Conservation (phyloP, 1,284 basidiomycete genomes). For the Ceratobasidium sp. region DNA sequence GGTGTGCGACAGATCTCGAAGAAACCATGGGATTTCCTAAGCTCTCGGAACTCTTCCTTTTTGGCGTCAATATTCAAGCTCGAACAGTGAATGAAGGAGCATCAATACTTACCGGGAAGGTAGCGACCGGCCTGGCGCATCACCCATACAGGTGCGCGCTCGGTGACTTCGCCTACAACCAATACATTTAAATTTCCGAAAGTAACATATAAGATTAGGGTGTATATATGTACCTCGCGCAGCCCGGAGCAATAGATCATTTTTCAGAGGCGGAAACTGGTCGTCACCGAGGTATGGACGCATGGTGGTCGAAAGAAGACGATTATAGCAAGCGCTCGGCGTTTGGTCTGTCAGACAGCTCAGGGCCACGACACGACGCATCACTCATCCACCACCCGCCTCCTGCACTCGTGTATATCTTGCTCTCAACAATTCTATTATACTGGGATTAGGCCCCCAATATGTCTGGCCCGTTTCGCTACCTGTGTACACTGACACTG, state of each 20-base stretch:
- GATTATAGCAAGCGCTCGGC: constrained; percentile 15
- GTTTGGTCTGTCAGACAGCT: not conserved
- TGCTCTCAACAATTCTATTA: not conserved
- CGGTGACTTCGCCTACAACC: constrained; percentile 81
- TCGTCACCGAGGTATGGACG: constrained; percentile 40
- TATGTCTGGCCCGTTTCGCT: constrained; percentile 6
- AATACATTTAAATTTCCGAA: not conserved
- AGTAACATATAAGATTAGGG: no score
- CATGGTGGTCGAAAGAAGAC: constrained; percentile 22
- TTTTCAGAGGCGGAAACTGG: constrained; percentile 82
- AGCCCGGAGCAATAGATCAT: constrained; percentile 91
- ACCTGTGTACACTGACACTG: constrained; percentile 10
- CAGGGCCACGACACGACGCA: constrained; percentile 26
- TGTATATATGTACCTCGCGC: constrained; percentile 73
- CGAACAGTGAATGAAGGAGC: constrained; percentile 15
- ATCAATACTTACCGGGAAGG: constrained; percentile 79
- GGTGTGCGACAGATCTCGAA: constrained; percentile 95
- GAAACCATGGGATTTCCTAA: constrained; percentile 88
- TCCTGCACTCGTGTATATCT: not conserved
- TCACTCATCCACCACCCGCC: constrained; percentile 17
- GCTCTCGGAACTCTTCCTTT: constrained; percentile 82
- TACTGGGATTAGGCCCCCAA: constrained; percentile 3
- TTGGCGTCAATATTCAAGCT: constrained; percentile 46
- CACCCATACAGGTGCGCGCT: constrained; percentile 97
- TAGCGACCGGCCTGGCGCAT: constrained; percentile 99